Base-by-base conservation (phyloP, 495 filamentous ascomycete genomes). In the Lichenothelia convexa region DNA sequence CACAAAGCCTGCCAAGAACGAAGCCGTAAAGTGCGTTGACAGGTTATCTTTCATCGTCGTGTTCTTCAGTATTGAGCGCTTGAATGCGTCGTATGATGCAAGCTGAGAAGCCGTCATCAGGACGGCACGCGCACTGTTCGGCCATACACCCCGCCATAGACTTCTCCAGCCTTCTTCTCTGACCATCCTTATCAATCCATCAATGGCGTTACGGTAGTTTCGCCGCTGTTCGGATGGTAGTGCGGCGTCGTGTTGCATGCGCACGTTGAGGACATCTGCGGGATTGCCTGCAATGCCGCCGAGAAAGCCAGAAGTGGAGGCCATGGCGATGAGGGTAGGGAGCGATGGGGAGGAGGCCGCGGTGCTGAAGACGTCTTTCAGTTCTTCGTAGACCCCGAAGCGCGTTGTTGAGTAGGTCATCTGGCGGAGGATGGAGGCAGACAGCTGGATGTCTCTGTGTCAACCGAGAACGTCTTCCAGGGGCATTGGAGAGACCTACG, bases 181-280 rank as follows among this genome's bases (percentile, higher is more conserved):
- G 5, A 71, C 67, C 83, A 93, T 92, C 32, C 81, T 71, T 8
- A 80, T 58, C 38, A 97, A 57, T 2, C 89, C 89, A 50, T 97
- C 78, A 19, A 93, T 51, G 3, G 86, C 91, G 48, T 95, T 65
- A 34, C 71, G 71, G 64, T 97, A 97, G 59, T 92, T 85, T 17
- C 86, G 72, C 3, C 82, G 75, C 43, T 89, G 61, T 1, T 62
- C 63, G 2, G 60, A 48, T 0, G 85, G 80, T 3, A 93, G 70
- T 0, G 86, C 72, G 9, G 80, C 75, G 54, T 95, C 89, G 61
- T 87, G 77, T 57, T 97, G 89, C 89, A 97, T 97, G 44, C 89
- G 84, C 29, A 97, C 89, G 59, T 97, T 97, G 39, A 94, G 67
- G 8, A 97, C 80, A 52, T 97, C 89, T 39, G 87, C 87, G 0